Base-by-base conservation (phyloP, 805 yeast species). In the Teunomyces panamensis region DNA sequence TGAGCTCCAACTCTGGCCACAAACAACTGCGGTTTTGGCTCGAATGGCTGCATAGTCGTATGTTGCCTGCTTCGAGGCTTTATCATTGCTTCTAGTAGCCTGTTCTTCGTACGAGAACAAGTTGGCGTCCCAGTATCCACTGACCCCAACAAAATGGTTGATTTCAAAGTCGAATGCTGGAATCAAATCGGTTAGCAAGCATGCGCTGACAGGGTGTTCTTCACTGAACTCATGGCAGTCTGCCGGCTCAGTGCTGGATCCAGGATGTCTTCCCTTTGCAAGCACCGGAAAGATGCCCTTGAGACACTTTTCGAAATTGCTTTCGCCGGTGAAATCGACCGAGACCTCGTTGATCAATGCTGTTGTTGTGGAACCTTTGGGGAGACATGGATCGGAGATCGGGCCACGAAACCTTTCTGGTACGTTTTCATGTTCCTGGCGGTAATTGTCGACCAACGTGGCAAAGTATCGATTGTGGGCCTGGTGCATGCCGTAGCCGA, bases 121-220 rank as follows among this genome's bases (percentile, higher is more conserved):
- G 43, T 72, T 69, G n/a, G 75, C 73, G 55, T 83, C 83, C 83
- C 85, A 82, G 58, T 82, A 82, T 4, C 86, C 87, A 50, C 85
- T 80, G 7, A 84, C 84, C 0, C 87, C 89, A 35, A 80, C 68
- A 48, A 84, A 83, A 48, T 75, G 77, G 52, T 79, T 76, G 30
- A 77, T 65, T 42, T 78, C 77, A 56, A 83, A 80, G 53, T 78
- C 82, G 63, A 83, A 77, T 6, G 78, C 67, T 0, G 87, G 88
- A 27, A 79, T 68, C 16, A 73, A 60, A 52, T 80, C 83, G 42
- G 73, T 71, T 36, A 81, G 59, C 9, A 82, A 60, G 60, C 87
- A 83, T 2, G 81, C 68, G 47, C 75, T 67, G 3, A 66, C 71
- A 11, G 60, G 56, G 39, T 59, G 56, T 9, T 56, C 62, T 10